Evolutionary conservation across 352 stramenopile species (phyloP), one percentile per base, ranked within the genome.

Genomic region (Phytophthora boehmeriae): DNA sequence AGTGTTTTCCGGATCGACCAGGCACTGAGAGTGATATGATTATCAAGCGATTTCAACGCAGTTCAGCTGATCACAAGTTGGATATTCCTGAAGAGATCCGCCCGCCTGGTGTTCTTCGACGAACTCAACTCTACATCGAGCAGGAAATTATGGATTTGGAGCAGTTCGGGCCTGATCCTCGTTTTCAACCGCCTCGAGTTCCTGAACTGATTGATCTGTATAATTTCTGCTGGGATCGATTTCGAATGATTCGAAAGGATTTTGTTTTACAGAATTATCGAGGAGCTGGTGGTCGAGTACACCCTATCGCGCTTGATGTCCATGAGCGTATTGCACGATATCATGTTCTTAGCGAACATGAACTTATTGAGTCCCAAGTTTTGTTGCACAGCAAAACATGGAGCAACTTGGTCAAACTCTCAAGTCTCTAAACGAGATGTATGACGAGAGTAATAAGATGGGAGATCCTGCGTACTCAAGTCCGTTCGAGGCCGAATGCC

Each of bases 221-320:
- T 81, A 96, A 98, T 51, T 98, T 99, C 48, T 97, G 97, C 52
- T 99, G 95, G 95, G 92, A 99, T 73, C 81, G 96, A 8, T 98
- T 91, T 48, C 86, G 95, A 32, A 98, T 98, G 94, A 95, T 98
- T 62, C 90, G 94, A 36, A 98, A 98, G 58, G 96, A 99, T 59
- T 98, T 98, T 47, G 94, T 97, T 22, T 73, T 99, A 10, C 95
- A 98, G 62, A 99, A 99, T 71, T 99, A 98, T 58, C 93, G 96
- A 39, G 96, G 88, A 25, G 86, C 83, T 32, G 94, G 95, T 14
- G 96, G 96, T 16, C 89, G 92, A 43, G 96, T 96, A 19, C 90
- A 98, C 57, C 92, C 91, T 8, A 93, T 96, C 25, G 94, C 81
- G 14, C 78, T 98, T 17, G 86, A 97, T 38, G 95, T 97, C 38